A percentile compares a stretch with the other conserved stretches of the same genome.
Evolutionary conservation across 73 alveolate genomes (phyloP).

Genomic region (Symbiodinium pilosum): DNA sequence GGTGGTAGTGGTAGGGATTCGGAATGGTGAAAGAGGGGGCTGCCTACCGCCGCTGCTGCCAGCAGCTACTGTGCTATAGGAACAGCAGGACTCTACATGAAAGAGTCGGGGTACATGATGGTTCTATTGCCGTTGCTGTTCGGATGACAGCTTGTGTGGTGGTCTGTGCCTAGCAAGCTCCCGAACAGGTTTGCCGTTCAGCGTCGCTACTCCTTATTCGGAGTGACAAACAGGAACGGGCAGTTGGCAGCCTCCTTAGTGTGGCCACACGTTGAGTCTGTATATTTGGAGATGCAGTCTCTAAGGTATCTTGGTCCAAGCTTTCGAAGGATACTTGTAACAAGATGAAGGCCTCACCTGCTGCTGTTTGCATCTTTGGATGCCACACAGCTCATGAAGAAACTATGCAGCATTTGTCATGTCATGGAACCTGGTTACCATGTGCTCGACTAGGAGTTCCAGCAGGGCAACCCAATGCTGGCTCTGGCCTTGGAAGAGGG

Average conservation of each 20-base stretch:
- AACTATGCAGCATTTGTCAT: too few species aligned
- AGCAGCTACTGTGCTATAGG: too few species aligned
- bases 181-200: constrained; percentile 28
- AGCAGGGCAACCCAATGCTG: constrained; percentile 8
- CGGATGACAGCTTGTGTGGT: too few species aligned
- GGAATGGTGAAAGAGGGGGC: too few species aligned
- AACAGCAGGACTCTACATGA: too few species aligned
- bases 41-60: too few species aligned
- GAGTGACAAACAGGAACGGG: constrained; percentile 46
- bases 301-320: constrained; percentile 78
- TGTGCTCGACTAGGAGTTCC: not conserved
- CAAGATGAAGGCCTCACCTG: constrained; percentile 14
- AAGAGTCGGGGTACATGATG: too few species aligned
- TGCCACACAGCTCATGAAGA: too few species aligned
- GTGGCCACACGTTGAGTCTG: not conserved
- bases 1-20: too few species aligned
- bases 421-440: too few species aligned
- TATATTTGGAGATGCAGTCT: not conserved
- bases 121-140: too few species aligned
- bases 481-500: not conserved
- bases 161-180: not conserved
- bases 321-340: constrained; percentile 26
- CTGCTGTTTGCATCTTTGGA: too few species aligned
- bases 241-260: constrained; percentile 4
- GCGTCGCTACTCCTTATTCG: constrained; percentile 36